These are phyloP conservation scores for Plasmodium inui DNA, from an alignment of 169 alveolate genomes.

Conservation along the genomic window DNA sequence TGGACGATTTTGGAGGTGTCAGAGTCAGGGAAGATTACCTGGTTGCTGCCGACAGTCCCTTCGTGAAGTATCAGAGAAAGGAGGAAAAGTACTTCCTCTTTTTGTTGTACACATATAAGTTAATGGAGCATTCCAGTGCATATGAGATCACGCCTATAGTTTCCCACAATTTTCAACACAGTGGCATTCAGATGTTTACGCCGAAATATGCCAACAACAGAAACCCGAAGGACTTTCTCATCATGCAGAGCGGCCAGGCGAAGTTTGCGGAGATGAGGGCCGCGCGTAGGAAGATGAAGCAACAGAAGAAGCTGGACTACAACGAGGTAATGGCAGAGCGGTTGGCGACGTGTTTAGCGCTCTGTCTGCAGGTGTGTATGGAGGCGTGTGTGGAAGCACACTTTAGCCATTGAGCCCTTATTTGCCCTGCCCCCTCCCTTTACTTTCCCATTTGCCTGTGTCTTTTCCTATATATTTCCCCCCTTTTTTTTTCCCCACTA, in stretches of 20 bases:
- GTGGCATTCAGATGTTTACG: slow-evolving; percentile 24
- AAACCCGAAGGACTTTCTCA: slow-evolving; percentile 52
- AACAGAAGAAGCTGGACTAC: slow-evolving; percentile 66
- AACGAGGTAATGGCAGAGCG: slow-evolving; percentile 28
- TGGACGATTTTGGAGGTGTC: not conserved
- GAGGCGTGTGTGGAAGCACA: not conserved
- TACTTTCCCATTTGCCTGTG: not conserved
- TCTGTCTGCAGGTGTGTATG: not conserved
- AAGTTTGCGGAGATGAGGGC: slow-evolving; percentile 60
- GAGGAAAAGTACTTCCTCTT: slow-evolving; percentile 36
- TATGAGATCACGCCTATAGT: slow-evolving; percentile 48
- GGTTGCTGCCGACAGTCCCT: not conserved
- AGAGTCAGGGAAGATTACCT: not conserved
- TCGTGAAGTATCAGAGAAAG: not conserved
- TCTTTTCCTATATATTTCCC: not conserved
- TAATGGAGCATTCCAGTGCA: slow-evolving; percentile 23
- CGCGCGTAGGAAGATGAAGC: slow-evolving; percentile 32
- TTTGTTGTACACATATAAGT: slow-evolving; percentile 32
- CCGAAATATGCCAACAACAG: slow-evolving; percentile 70
- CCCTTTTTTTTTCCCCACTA: slow-evolving; percentile 1
- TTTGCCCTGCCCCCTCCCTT: not conserved
- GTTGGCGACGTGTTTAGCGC: not conserved
- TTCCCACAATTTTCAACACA: not conserved
- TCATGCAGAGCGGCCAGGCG: slow-evolving; percentile 50
- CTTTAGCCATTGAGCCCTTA: not conserved